Conservation (phyloP, 805 yeast genomes). For the Dipodascopsis uninucleata region DNA sequence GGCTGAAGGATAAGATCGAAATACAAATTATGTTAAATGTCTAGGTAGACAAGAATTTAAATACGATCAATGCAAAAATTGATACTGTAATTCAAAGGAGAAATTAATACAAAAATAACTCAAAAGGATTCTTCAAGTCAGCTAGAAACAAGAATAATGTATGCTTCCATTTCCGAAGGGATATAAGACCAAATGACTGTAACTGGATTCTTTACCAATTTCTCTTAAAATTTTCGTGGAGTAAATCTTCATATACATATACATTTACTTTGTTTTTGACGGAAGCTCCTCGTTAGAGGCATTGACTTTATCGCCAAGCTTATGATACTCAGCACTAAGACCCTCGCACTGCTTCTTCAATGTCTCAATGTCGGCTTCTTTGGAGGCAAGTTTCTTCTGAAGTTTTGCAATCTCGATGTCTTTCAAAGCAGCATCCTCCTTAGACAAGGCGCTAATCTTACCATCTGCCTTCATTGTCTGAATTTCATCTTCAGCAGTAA, state of each 20-base stretch:
- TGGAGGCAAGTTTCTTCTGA: conserved; percentile 50
- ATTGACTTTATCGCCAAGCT: conserved; percentile 40
- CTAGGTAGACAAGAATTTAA: neutral
- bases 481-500: conserved; percentile 58
- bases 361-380: conserved; percentile 60
- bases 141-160: neutral
- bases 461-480: conserved; percentile 25
- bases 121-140: neutral
- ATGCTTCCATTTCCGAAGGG: neutral
- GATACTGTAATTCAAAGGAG: too few species aligned
- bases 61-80: too few species aligned
- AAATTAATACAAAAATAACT: too few species aligned
- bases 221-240: neutral
- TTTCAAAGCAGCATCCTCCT: too few species aligned
- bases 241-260: neutral
- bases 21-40: too few species aligned
- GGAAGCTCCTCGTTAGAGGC: conserved; percentile 24
- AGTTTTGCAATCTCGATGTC: conserved; percentile 46
- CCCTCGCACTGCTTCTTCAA: conserved; percentile 71
- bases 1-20: conserved; percentile 8
- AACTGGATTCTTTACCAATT: too few species aligned
- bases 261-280: too few species aligned
- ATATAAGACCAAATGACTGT: too few species aligned
- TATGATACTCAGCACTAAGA: conserved; percentile 62
- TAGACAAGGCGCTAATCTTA: conserved; percentile 1